Conservation (phyloP, 495 filamentous ascomycete genomes). For the Chaetomium fimeti region DNA sequence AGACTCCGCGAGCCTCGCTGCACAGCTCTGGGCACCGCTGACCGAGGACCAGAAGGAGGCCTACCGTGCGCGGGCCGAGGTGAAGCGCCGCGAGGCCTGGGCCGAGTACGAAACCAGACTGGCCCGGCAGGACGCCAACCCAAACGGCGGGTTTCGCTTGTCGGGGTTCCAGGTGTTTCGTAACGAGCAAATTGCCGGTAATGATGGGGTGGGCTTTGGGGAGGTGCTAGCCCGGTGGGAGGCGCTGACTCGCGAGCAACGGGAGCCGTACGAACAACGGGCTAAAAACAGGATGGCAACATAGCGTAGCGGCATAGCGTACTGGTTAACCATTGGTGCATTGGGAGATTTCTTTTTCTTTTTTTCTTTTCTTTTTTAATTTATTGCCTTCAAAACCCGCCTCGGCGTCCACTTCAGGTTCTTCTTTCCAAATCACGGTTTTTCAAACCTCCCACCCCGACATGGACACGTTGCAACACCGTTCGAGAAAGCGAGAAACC, state of each 20-base stretch:
- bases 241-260: conserved; percentile 8
- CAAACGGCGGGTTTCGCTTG: not conserved
- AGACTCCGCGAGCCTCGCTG: not conserved
- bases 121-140: conserved; percentile 1
- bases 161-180: conserved; percentile 6
- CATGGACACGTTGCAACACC: too few species aligned
- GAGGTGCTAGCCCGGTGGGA: conserved; percentile 11
- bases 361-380: too few species aligned
- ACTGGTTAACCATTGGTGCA: conserved; percentile 1
- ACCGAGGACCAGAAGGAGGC: conserved; percentile 1
- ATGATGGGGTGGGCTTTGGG: conserved; percentile 2
- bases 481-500: too few species aligned
- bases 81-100: conserved; percentile 9
- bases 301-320: too few species aligned
- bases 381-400: too few species aligned
- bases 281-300: too few species aligned
- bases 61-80: conserved; percentile 15
- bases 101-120: not conserved
- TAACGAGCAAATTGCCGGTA: not conserved
- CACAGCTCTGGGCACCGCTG: not conserved
- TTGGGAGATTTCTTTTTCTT: not conserved
- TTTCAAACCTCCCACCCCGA: too few species aligned
- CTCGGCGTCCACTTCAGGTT: too few species aligned
- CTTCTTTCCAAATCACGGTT: too few species aligned
- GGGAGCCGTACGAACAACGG: not conserved